A percentile compares a stretch with the other conserved stretches of the same genome.
Evolutionary conservation across 1,284 basidiomycete genomes (phyloP).

Genomic region (Cryptococcus sp.): DNA sequence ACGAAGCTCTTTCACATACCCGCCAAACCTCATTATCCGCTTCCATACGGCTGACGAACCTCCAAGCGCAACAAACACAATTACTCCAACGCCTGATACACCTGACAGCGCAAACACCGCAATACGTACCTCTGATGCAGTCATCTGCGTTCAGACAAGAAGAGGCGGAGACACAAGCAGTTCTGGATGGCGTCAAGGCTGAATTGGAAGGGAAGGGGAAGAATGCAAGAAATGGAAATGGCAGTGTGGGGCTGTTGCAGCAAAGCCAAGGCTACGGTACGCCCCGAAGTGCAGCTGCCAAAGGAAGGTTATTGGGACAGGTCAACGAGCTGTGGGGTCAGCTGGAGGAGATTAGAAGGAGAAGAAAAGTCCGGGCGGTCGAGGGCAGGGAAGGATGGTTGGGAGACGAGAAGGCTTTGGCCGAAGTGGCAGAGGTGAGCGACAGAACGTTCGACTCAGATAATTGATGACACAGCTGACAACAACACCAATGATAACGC

Average conservation of each 20-base stretch:
- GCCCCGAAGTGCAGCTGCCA: constrained; percentile 31
- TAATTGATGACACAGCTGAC: no score
- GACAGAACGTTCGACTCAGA: no score
- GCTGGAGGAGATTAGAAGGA: constrained; percentile 67
- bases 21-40: constrained; percentile 71
- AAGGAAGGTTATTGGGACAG: constrained; percentile 59
- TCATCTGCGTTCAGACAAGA: constrained; percentile 77
- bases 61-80: constrained; percentile 69
- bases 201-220: constrained; percentile 62
- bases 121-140: constrained; percentile 74
- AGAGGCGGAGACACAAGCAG: constrained; percentile 70
- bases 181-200: constrained; percentile 73
- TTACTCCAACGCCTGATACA: constrained; percentile 71
- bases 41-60: constrained; percentile 66
- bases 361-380: constrained; percentile 49
- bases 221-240: constrained; percentile 8
- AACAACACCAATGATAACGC: neutral
- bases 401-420: constrained; percentile 77
- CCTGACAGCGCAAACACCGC: constrained; percentile 73
- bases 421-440: constrained; percentile 70
- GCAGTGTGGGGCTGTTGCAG: constrained; percentile 9
- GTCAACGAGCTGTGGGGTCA: constrained; percentile 83
- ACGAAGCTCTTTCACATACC: constrained; percentile 63
- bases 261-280: neutral
- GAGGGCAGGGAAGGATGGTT: constrained; percentile 66